Base-by-base conservation (phyloP, 2,329 filamentous ascomycete genomes). In the Pseudogymnoascus sp. region DNA sequence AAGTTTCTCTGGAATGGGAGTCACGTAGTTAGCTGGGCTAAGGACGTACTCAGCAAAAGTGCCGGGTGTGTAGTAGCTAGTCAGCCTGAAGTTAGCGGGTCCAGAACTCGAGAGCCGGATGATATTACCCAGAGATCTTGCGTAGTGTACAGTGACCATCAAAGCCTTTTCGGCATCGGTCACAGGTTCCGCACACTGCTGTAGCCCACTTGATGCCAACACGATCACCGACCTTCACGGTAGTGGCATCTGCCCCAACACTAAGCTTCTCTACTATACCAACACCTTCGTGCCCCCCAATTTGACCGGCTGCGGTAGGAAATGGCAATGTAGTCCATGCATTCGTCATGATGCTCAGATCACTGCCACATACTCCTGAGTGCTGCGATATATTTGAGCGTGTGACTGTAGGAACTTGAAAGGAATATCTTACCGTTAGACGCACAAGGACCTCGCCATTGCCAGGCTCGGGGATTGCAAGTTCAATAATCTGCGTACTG, bases 41-140 rank as follows among this genome's bases (percentile, higher is more conserved):
- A 88, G 72, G 16, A 82, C 81, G 70, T 89, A 90, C 75, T 89
- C 85, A 72, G 90, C 87, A 72, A 90, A 90, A 14, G 87, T 90
- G 39, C 87, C 87, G 0, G 87, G 87, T 37, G 81, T 85, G 72
- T 85, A 88, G 75, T 89, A 90, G 5, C 87, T 37, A 37, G 36
- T n/a, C 36, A n/a, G 36, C 36, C 36, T 37, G 36, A 37, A 37
- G 36, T 37, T n/a, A 37, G 36, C 36, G 6, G 6, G 14, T 37
- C n/a, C 36, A n/a, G 13, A 37, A n/a, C 14, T 37, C 36, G 6
- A 37, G 36, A 37, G 13, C 36, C 14, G 14, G 36, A n/a, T 37
- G 14, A 37, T 7, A 37, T 37, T 37, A 37, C 36, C 36, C 87
- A 0, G 82, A 86, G 60, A 90, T 73, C 71, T 83, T 84, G 65